A percentile compares a stretch with the other conserved stretches of the same genome.
phyloP scores from a whole-genome alignment of 73 alveolate species.

The Symbiodinium pilosum region DNA sequence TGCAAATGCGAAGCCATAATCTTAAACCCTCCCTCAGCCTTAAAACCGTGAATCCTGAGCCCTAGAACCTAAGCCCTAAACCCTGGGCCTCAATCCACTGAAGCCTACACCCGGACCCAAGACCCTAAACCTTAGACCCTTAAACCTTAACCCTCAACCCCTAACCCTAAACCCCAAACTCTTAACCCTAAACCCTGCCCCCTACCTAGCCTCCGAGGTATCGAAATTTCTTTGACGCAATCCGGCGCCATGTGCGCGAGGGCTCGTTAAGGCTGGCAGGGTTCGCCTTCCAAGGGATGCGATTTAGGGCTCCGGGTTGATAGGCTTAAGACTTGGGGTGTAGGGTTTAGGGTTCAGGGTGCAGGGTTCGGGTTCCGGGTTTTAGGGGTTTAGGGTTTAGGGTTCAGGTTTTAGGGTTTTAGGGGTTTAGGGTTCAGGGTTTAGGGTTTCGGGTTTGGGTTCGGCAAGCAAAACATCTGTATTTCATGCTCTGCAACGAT shows the following conservation, averaged over 20 bases:
- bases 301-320: not conserved
- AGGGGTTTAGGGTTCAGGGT: too few species aligned
- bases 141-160: too few species aligned
- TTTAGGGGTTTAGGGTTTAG: too few species aligned
- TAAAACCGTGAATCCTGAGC: not conserved
- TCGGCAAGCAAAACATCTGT: too few species aligned
- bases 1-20: not conserved
- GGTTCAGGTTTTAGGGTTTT: too few species aligned
- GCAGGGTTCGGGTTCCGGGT: too few species aligned
- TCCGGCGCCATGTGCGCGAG: conserved; percentile 46
- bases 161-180: not conserved
- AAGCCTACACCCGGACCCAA: not conserved
- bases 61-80: not conserved
- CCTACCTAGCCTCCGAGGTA: too few species aligned
- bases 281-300: not conserved
- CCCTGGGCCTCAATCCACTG: not conserved
- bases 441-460: too few species aligned
- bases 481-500: too few species aligned
- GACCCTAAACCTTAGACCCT: too few species aligned
- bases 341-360: too few species aligned
- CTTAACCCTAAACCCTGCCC: too few species aligned
- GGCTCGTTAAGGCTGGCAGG: conserved; percentile 6
- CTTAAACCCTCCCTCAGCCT: not conserved
- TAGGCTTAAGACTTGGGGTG: not conserved
- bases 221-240: conserved; percentile 70